Evolutionary conservation across 345 rosid species (phyloP).

Genomic region (Ceriops decandra): DNA sequence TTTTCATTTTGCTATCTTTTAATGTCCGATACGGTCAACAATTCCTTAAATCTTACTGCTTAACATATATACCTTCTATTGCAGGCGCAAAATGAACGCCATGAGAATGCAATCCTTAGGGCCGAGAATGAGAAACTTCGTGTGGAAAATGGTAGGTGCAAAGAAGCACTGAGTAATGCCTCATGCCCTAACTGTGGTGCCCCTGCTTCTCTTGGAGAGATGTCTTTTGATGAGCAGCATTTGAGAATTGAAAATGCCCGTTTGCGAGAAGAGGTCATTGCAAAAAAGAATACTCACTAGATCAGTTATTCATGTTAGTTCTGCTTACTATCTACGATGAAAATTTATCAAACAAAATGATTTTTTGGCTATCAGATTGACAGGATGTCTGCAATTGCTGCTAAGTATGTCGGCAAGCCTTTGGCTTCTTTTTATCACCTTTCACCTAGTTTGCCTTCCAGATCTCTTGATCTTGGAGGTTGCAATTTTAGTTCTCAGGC

Average conservation of each 20-base stretch:
- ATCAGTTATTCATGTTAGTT: neutral
- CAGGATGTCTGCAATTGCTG: slow-evolving; percentile 76
- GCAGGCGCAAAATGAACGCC: slow-evolving; percentile 87
- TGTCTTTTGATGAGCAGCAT: slow-evolving; percentile 98
- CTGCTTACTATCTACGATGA: too few species aligned
- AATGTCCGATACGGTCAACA: too few species aligned
- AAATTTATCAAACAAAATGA: neutral
- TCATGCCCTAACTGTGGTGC: slow-evolving; percentile 93
- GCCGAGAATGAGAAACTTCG: slow-evolving; percentile 84
- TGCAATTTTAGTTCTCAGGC: slow-evolving; percentile 52
- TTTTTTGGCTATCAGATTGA: slow-evolving; percentile 47
- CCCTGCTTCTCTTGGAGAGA: slow-evolving; percentile 78
- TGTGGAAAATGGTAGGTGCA: slow-evolving; percentile 72
- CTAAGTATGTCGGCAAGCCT: slow-evolving; percentile 82
- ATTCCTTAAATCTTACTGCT: too few species aligned
- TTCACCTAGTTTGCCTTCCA: slow-evolving; percentile 46
- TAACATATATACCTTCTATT: neutral
- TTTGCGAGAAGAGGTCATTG: slow-evolving; percentile 72
- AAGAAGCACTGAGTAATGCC: slow-evolving; percentile 66
- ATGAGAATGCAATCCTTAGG: slow-evolving; percentile 71
- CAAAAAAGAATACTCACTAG: neutral
- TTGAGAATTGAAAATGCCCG: slow-evolving; percentile 86
- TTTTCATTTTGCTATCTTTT: too few species aligned
- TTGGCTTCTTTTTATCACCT: slow-evolving; percentile 44
- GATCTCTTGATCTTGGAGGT: slow-evolving; percentile 51